Evolutionary conservation across 306 rosid genomes (phyloP).

Genomic region (Citrullus amarus): DNA sequence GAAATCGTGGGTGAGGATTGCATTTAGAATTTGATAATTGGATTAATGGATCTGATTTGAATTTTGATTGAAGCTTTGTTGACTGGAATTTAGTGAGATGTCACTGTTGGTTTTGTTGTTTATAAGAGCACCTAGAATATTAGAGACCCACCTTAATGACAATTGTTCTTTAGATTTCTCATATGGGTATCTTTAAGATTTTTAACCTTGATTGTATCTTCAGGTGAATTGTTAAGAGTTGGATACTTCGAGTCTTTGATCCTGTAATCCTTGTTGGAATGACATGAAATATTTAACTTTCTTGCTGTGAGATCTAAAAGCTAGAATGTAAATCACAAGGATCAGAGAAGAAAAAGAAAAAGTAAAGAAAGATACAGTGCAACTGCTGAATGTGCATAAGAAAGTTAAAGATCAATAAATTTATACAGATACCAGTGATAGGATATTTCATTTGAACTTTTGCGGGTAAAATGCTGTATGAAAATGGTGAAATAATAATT

Average conservation of each 20-base stretch:
- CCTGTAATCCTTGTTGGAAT: neutral
- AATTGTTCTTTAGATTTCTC: neutral
- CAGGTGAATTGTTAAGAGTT: neutral
- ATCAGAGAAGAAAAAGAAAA: neutral
- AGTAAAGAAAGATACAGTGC: neutral
- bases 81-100: neutral
- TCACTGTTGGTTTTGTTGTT: neutral
- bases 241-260: neutral
- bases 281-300: neutral
- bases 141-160: neutral
- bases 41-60: neutral
- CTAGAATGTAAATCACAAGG: neutral
- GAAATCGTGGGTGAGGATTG: neutral
- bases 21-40: neutral
- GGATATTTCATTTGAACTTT: neutral
- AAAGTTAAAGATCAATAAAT: neutral
- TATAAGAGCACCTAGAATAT: neutral
- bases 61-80: neutral
- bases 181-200: neutral
- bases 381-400: neutral
- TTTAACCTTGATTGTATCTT: neutral
- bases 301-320: neutral
- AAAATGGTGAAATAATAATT: neutral
- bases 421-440: neutral
- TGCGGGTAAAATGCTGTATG: neutral